Base-by-base conservation (phyloP, 1,284 basidiomycete species). In the Thecaphora thlaspeos region DNA sequence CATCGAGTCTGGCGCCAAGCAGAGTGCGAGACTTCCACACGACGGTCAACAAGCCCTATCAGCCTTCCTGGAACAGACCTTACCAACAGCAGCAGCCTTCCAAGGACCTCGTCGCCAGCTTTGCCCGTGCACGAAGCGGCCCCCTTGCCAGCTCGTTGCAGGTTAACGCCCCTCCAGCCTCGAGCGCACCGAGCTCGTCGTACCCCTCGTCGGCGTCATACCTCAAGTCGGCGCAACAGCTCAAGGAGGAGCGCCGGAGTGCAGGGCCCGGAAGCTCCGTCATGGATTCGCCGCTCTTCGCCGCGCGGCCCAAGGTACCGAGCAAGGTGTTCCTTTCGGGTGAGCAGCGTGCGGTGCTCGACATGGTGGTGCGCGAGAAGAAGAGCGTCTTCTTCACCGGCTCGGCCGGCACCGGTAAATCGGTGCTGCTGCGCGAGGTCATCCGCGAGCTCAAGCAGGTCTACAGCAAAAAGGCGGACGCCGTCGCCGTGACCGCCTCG, bases 351-450 rank as follows among this genome's bases (percentile, higher is more conserved):
- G 55, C 54, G 24, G 70, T 78, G 19, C 61, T 75, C 10, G 55
- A 71, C 5, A 59, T 68, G 48, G 76, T 76, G 9, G 64, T 75
- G 9, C 59, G 73, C 19, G 60, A 68, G 17, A 59, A 59, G 28
- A 80, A 87, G 48, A 94, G 86, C 69, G 77, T 97, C n/a, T 98
- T 98, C 75, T 98, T 96, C 79, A 98, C 94, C 0, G 94, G 95
- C 22, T 92, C 89, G 81, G 94, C 76, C 4, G 91, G 91, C 49
- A 95, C 92, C 9, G 92, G 93, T 46, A 97, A 96, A 80, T 95
- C 92, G 0, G 90, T 96, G 8, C 81, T 96, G 2, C 82, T 97
- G n/a, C 84, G 90, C 4, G 88, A 91, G 73, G 92, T 95, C 59
- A 94, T 96, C 73, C 82, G 79, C 38, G 79, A 82, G 11, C 79